These are phyloP conservation scores for Lachnellula hyalina DNA, from an alignment of 2,329 filamentous ascomycete species.

Conservation along the genomic window DNA sequence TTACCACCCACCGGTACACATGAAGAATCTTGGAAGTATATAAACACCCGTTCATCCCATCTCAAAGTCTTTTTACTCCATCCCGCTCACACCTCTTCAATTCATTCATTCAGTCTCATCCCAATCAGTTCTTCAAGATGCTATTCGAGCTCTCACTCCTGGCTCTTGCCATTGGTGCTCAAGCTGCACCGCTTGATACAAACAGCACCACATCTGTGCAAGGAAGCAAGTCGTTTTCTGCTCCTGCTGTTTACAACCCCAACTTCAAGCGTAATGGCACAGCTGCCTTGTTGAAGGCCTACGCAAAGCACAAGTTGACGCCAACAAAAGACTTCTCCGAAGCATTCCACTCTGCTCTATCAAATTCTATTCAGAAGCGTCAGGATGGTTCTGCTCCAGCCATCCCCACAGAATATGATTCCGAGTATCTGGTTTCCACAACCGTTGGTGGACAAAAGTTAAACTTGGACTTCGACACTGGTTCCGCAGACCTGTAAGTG, in stretches of 20 bases:
- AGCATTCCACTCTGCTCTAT: constrained; percentile 15
- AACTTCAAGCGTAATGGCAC: constrained; percentile 29
- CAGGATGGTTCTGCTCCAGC: constrained; percentile 27
- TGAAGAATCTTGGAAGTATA: constrained; percentile 13
- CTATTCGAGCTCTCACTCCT: constrained; percentile 24
- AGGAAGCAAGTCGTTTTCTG: constrained; percentile 16
- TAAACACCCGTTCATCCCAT: constrained; percentile 12
- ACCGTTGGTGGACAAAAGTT: constrained; percentile 27
- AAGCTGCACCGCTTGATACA: not conserved
- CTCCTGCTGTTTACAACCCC: constrained; percentile 25
- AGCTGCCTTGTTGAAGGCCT: constrained; percentile 28
- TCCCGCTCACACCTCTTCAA: constrained; percentile 6
- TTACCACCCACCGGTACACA: not conserved
- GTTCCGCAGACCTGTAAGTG: constrained; percentile 29
- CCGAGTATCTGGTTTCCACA: constrained; percentile 26
- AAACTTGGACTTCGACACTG: constrained; percentile 30
- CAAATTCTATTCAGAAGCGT: constrained; percentile 21
- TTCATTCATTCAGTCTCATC: not conserved
- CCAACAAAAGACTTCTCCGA: constrained; percentile 24
- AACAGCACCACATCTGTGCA: not conserved
- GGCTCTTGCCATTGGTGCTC: constrained; percentile 20
- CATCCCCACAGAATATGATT: constrained; percentile 17
- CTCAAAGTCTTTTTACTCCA: constrained; percentile 3
- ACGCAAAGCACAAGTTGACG: constrained; percentile 27
- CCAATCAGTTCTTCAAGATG: constrained; percentile 19